phyloP scores from a whole-genome alignment of 768 basidiomycete genomes.

The Lactifluus rugatus region DNA sequence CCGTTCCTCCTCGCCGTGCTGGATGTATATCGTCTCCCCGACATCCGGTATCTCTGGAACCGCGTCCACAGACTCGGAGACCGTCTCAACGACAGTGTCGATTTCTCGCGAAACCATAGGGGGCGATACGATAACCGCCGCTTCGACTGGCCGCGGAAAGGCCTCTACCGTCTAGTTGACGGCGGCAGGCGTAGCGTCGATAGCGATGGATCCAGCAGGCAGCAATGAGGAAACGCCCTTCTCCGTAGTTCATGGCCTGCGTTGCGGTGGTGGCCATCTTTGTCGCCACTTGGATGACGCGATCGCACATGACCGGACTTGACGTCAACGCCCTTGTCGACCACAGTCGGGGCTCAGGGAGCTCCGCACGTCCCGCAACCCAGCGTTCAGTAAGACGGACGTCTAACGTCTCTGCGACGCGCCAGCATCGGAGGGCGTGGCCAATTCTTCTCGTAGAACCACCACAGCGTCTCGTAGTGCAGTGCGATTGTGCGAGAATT shows the following conservation, averaged over 20 bases:
- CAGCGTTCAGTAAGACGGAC: conserved; percentile 54
- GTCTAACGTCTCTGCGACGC: conserved; percentile 49
- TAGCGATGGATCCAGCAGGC: conserved; percentile 30
- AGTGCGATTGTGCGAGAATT: conserved; percentile 75
- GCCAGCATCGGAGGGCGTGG: conserved; percentile 63
- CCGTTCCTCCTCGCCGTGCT: conserved; percentile 3
- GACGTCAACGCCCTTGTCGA: conserved; percentile 45
- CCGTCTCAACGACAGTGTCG: conserved; percentile 9
- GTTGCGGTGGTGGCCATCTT: conserved; percentile 28
- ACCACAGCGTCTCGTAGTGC: conserved; percentile 55
- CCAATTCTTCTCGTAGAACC: conserved; percentile 73
- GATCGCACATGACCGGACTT: conserved; percentile 34
- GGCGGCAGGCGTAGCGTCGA: conserved; percentile 45
- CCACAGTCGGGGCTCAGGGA: conserved; percentile 23
- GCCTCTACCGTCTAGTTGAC: conserved; percentile 40
- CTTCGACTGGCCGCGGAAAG: conserved; percentile 28
- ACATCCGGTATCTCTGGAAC: conserved; percentile 15
- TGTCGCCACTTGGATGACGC: conserved; percentile 34
- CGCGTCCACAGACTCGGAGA: conserved; percentile 15
- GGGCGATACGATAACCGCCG: conserved; percentile 25
- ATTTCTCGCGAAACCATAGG: conserved; percentile 22
- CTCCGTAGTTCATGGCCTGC: conserved; percentile 33
- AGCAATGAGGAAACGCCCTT: conserved; percentile 34
- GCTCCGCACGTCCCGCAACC: conserved; percentile 24
- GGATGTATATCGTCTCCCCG: conserved; percentile 14